Conservation (phyloP, 2,329 filamentous ascomycete species). For the Microsporum canis region DNA sequence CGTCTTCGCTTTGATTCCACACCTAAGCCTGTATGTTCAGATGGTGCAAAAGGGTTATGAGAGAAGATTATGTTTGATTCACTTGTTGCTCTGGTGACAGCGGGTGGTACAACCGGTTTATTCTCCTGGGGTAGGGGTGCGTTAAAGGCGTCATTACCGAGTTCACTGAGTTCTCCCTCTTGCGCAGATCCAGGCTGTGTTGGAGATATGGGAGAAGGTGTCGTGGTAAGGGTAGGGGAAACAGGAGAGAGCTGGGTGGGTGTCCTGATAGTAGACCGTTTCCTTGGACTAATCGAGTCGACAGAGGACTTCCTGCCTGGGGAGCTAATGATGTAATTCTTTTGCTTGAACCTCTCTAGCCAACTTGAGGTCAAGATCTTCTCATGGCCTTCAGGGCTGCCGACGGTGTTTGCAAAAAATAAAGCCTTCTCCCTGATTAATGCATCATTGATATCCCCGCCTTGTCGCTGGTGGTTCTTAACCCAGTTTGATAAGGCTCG, state of each 20-base stretch:
- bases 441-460: slow-evolving; percentile 62
- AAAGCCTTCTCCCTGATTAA: slow-evolving; percentile 74
- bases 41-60: slow-evolving; percentile 57
- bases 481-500: slow-evolving; percentile 81
- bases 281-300: slow-evolving; percentile 32
- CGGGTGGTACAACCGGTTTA: slow-evolving; percentile 53
- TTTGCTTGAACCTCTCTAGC: slow-evolving; percentile 94
- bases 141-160: slow-evolving; percentile 36
- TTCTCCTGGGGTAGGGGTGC: slow-evolving; percentile 56
- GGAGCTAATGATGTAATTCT: slow-evolving; percentile 53
- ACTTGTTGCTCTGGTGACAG: slow-evolving; percentile 62
- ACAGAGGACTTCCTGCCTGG: slow-evolving; percentile 44
- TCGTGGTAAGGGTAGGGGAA: slow-evolving; percentile 55
- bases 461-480: slow-evolving; percentile 65
- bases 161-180: slow-evolving; percentile 46
- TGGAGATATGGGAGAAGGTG: slow-evolving; percentile 59
- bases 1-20: slow-evolving; percentile 58
- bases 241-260: slow-evolving; percentile 59
- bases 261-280: slow-evolving; percentile 45
- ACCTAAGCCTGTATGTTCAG: slow-evolving; percentile 38
- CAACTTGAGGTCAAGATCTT: slow-evolving; percentile 64
- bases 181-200: slow-evolving; percentile 55
- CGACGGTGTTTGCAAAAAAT: slow-evolving; percentile 65
- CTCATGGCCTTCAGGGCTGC: slow-evolving; percentile 58
- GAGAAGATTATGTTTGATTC: slow-evolving; percentile 61